Conservation (phyloP, 23 red algal species). For the Gracilariopsis chorda region DNA sequence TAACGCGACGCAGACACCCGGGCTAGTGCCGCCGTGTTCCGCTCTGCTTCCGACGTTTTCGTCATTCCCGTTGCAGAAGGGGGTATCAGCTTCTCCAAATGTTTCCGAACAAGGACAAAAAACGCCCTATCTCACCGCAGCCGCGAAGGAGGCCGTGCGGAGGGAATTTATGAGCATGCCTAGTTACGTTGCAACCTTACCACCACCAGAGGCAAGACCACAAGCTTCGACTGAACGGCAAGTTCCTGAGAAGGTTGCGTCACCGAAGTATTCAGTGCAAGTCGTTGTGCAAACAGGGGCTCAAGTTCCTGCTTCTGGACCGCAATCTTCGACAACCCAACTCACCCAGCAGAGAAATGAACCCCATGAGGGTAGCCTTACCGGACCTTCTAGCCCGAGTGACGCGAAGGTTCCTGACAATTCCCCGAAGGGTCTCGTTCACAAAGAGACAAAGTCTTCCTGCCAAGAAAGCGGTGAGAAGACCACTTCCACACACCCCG, state of each 20-base stretch:
- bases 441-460: not conserved
- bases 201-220: not conserved
- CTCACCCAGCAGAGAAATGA: not conserved
- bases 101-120: not conserved
- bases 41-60: not conserved
- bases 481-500: not conserved
- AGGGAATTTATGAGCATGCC: slow-evolving; percentile 75
- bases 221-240: not conserved
- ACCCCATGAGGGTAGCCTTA: not conserved
- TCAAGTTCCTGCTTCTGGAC: not conserved
- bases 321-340: not conserved
- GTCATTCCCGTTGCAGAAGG: not conserved
- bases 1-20: slow-evolving; percentile 11
- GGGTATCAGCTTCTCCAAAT: not conserved
- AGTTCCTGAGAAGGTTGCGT: not conserved
- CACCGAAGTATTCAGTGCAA: slow-evolving; percentile 3
- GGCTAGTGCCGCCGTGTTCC: not conserved
- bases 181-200: slow-evolving; percentile 12
- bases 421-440: no score
- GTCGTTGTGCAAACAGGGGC: not conserved
- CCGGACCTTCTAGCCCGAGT: not conserved
- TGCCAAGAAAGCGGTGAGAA: not conserved
- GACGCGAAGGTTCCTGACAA: not conserved
- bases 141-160: slow-evolving; percentile 64
- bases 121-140: slow-evolving; percentile 37